Evolutionary conservation across 176 grass and related monocot genomes (phyloP).

Genomic region (Chrysopogon serrulatus): DNA sequence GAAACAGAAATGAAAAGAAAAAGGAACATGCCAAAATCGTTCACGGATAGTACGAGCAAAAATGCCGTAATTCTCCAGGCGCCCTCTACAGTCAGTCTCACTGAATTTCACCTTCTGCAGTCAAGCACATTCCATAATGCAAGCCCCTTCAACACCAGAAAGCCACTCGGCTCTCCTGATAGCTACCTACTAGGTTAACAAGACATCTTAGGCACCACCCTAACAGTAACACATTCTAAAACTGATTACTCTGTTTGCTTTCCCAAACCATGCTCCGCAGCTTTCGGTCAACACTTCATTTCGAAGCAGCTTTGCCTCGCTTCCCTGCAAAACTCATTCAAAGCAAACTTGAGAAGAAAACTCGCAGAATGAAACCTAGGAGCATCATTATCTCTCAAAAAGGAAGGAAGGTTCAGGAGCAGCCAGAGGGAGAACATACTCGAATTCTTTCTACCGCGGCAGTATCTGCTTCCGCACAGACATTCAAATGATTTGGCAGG

Average conservation of each 20-base stretch:
- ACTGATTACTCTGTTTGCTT: background rate
- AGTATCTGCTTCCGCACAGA: slow-evolving; percentile 40
- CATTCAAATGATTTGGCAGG: slow-evolving; percentile 20
- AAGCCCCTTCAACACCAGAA: too few relatives aligned
- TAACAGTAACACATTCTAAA: background rate
- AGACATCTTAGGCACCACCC: background rate
- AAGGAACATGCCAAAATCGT: background rate
- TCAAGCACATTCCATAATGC: too few relatives aligned
- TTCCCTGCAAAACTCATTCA: slow-evolving; percentile 16
- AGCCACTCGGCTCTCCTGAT: background rate
- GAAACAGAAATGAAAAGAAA: background rate
- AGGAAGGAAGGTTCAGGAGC: background rate
- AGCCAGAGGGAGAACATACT: slow-evolving; percentile 19
- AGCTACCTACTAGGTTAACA: background rate
- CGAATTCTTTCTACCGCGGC: background rate
- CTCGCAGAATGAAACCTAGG: background rate
- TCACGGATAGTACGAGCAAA: background rate
- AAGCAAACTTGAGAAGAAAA: background rate
- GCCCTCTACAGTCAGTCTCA: too few relatives aligned
- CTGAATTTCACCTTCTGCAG: background rate
- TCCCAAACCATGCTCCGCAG: background rate
- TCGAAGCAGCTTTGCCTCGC: slow-evolving; percentile 3
- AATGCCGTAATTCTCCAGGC: too few relatives aligned
- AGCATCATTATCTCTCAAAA: background rate
- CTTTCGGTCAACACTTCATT: background rate